These are phyloP conservation scores for Debaryomyces coudertii DNA, from an alignment of 1,139 yeast genomes.

Conservation along the genomic window DNA sequence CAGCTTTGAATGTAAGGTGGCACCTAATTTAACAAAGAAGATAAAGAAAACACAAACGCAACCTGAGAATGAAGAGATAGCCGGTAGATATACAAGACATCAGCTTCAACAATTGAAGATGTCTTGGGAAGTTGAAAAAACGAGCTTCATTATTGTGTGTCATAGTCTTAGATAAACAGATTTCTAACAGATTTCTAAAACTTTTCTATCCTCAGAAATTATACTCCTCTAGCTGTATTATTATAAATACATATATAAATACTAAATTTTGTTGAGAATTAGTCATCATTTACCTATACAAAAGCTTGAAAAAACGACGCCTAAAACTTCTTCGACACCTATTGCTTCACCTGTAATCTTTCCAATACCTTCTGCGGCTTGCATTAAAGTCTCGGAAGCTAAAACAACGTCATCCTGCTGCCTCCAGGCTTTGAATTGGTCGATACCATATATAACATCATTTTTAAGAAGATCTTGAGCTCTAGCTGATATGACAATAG, in stretches of 20 bases:
- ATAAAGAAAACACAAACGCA: constrained; percentile 30
- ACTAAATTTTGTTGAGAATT: not conserved
- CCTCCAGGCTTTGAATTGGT: constrained; percentile 56
- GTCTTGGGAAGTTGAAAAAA: constrained; percentile 52
- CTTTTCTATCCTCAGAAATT: too few relatives aligned
- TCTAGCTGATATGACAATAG: constrained; percentile 72
- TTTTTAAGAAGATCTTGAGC: constrained; percentile 70
- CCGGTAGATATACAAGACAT: constrained; percentile 52
- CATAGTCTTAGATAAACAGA: constrained; percentile 19
- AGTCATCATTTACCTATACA: constrained; percentile 80
- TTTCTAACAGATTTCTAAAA: not conserved
- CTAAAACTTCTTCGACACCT: constrained; percentile 88
- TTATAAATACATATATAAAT: not conserved
- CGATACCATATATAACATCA: constrained; percentile 76
- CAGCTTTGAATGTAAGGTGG: constrained; percentile 50
- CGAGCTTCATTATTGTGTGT: constrained; percentile 37
- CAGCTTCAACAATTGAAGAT: constrained; percentile 51
- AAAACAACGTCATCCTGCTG: constrained; percentile 71
- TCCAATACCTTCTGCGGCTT: constrained; percentile 86
- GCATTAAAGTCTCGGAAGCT: constrained; percentile 76
- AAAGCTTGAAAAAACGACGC: constrained; percentile 86
- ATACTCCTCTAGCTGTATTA: constrained; percentile 8
- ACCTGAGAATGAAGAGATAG: constrained; percentile 32
- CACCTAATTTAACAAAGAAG: constrained; percentile 39
- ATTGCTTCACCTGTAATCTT: constrained; percentile 88